phyloP scores from a whole-genome alignment of 441 rosid species.

The Erodium texanum region DNA sequence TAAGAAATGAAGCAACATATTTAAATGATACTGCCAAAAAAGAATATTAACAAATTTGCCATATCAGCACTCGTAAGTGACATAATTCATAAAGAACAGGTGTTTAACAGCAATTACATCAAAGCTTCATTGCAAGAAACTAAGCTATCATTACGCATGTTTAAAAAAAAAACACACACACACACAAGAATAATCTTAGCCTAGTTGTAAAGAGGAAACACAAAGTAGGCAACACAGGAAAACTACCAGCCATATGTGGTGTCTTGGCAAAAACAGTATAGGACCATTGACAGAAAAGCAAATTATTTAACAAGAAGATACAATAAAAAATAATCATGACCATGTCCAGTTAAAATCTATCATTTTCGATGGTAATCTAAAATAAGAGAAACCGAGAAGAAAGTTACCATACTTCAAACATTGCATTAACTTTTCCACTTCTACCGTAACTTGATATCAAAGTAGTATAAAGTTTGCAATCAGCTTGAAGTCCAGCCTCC shows the following conservation, averaged over 20 bases:
- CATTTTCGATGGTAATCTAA: slow-evolving; percentile 9
- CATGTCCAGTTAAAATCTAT: neutral
- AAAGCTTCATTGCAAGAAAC: neutral
- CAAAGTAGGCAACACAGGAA: neutral
- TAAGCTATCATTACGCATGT: neutral
- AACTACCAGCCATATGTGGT: neutral
- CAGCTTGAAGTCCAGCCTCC: slow-evolving; percentile 59
- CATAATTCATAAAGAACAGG: neutral
- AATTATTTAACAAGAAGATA: neutral
- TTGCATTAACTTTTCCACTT: slow-evolving; percentile 86
- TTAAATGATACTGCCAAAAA: neutral
- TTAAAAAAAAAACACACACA: too few species aligned
- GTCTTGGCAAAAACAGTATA: neutral
- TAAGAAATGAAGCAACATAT: slow-evolving; percentile 1
- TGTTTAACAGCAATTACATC: neutral
- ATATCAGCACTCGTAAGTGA: neutral
- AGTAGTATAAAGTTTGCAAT: slow-evolving; percentile 86
- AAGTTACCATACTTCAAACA: slow-evolving; percentile 68
- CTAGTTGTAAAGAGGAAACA: neutral
- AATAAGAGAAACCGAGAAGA: slow-evolving; percentile 20
- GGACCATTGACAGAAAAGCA: neutral
- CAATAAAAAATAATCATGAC: neutral
- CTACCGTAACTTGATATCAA: slow-evolving; percentile 85
- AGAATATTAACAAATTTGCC: neutral
- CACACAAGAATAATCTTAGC: neutral